phyloP scores from a whole-genome alignment of 805 yeast species.

The Tetrapisispora taiwanensis region DNA sequence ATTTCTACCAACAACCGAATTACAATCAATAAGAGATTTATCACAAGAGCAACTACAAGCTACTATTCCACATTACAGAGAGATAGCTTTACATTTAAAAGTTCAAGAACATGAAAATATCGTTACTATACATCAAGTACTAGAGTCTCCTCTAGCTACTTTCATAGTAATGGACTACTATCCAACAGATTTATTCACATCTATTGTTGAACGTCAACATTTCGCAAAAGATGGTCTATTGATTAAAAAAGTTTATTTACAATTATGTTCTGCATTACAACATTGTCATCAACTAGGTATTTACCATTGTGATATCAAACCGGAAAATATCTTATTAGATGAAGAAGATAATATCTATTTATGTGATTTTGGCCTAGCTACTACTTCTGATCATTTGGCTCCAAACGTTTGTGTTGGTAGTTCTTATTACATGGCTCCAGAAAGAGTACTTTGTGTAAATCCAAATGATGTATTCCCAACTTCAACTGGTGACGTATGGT shows the following conservation, averaged over 20 bases:
- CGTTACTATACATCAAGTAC: constrained; percentile 62
- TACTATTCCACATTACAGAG: constrained; percentile 39
- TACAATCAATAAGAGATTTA: constrained; percentile 21
- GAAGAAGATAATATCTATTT: constrained; percentile 49
- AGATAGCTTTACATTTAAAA: constrained; percentile 60
- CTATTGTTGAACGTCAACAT: constrained; percentile 64
- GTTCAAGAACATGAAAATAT: constrained; percentile 76
- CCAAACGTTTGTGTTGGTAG: constrained; percentile 79
- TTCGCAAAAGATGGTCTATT: constrained; percentile 43
- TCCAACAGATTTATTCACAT: constrained; percentile 77
- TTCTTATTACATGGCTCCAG: constrained; percentile 90
- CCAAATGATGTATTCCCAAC: constrained; percentile 38
- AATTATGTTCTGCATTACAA: constrained; percentile 71
- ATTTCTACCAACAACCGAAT: constrained; percentile 23
- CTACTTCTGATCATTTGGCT: constrained; percentile 46
- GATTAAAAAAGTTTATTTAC: constrained; percentile 54
- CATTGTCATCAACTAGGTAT: constrained; percentile 79
- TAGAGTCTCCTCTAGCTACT: constrained; percentile 46
- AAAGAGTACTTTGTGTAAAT: constrained; percentile 36
- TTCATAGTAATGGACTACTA: constrained; percentile 81
- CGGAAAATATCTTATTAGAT: constrained; percentile 78
- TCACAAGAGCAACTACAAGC: constrained; percentile 1
- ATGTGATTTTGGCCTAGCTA: constrained; percentile 84
- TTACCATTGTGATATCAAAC: constrained; percentile 91
- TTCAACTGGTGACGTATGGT: constrained; percentile 77